Evolutionary conservation across 2,329 filamentous ascomycete genomes (phyloP).

Genomic region (Hypoxylon rubiginosum): DNA sequence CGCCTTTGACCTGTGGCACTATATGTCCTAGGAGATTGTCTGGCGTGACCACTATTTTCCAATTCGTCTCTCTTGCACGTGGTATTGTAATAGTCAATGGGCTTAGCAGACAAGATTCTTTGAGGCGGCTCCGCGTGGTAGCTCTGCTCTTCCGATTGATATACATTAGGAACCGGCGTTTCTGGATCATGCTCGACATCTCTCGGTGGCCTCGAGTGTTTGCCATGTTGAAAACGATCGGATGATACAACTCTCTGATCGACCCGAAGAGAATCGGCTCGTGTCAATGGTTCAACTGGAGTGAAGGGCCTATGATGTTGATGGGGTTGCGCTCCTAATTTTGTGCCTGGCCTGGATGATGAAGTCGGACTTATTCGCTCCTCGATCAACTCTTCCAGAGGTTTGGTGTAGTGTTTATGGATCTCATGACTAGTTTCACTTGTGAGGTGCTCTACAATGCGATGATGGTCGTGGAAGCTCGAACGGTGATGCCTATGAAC

Average conservation of each 20-base stretch:
- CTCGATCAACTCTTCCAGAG: background rate
- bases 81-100: background rate
- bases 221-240: conserved; percentile 28
- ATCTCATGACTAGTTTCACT: conserved; percentile 32
- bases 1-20: background rate
- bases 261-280: conserved; percentile 34
- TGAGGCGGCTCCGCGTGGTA: background rate
- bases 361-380: background rate
- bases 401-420: conserved; percentile 24
- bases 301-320: conserved; percentile 34
- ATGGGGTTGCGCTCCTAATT: background rate
- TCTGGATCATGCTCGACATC: background rate
- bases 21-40: conserved; percentile 1
- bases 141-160: background rate
- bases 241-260: conserved; percentile 27
- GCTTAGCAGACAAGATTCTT: background rate
- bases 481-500: conserved; percentile 49
- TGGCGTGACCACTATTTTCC: background rate
- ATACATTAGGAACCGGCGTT: background rate
- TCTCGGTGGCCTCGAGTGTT: background rate
- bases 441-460: conserved; percentile 54
- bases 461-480: conserved; percentile 52
- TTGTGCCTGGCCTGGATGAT: background rate
- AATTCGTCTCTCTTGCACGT: background rate
- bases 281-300: conserved; percentile 29